phyloP scores from a whole-genome alignment of 2,329 filamentous ascomycete species.

The Pseudogymnoascus sp. region DNA sequence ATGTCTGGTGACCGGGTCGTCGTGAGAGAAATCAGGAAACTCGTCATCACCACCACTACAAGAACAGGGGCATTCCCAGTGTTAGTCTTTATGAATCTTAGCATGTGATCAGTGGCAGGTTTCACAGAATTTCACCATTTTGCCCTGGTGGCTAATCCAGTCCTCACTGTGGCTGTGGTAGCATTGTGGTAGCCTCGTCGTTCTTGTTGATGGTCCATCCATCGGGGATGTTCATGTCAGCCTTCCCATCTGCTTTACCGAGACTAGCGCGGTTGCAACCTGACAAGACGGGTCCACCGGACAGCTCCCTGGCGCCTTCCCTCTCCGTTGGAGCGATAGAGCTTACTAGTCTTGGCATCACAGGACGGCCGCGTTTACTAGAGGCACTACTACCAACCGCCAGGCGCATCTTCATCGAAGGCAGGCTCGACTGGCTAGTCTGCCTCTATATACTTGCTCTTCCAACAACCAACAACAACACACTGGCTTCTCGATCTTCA shows the following conservation, averaged over 20 bases:
- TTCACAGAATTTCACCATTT: not conserved
- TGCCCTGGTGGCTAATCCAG: not conserved
- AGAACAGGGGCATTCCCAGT: not conserved
- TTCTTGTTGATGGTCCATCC: not conserved
- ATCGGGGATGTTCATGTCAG: not conserved
- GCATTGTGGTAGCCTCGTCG: not conserved
- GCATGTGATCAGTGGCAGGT: not conserved
- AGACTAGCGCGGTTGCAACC: not conserved
- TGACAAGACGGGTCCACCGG: conserved; percentile 1
- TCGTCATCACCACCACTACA: not conserved
- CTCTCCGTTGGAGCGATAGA: conserved; percentile 2
- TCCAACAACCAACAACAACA: not conserved
- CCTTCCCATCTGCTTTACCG: conserved; percentile 2
- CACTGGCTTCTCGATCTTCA: not conserved
- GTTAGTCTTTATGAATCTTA: not conserved
- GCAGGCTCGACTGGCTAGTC: conserved; percentile 3
- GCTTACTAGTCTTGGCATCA: conserved; percentile 10
- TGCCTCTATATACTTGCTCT: conserved; percentile 1
- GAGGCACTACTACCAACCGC: not conserved
- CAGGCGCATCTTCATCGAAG: conserved; percentile 1
- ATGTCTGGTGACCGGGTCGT: not conserved
- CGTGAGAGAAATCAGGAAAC: not conserved
- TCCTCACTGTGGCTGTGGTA: not conserved
- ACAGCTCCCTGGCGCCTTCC: not conserved
- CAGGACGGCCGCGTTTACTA: not conserved